phyloP scores from a whole-genome alignment of 2,329 filamentous ascomycete genomes.

The Orbilia oligospora region DNA sequence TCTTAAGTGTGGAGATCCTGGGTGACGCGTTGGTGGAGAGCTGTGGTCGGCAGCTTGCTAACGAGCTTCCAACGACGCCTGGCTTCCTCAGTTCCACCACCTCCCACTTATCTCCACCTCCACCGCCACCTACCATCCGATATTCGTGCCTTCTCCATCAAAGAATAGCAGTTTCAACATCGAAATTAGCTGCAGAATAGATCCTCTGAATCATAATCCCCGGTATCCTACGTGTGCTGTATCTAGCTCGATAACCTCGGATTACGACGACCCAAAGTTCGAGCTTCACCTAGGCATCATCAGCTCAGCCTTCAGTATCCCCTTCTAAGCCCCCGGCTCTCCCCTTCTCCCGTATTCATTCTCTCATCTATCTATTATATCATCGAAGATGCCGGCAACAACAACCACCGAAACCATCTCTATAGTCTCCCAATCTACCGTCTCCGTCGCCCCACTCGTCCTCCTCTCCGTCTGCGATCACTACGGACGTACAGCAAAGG shows the following conservation, averaged over 20 bases:
- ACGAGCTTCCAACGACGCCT: conserved; percentile 27
- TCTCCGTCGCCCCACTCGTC: conserved; percentile 96
- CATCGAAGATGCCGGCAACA: conserved; percentile 50
- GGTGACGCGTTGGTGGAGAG: conserved; percentile 34
- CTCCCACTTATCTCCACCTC: not conserved
- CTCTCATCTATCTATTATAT: not conserved
- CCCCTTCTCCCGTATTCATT: not conserved
- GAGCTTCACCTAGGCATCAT: conserved; percentile 29
- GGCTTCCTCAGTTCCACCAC: conserved; percentile 16
- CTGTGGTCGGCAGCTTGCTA: conserved; percentile 19
- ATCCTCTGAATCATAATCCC: not conserved
- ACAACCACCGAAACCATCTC: conserved; percentile 59
- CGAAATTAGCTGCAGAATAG: not conserved
- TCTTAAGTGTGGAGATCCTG: no score
- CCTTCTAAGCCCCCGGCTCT: not conserved
- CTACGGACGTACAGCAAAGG: conserved; percentile 93
- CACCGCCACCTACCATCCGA: conserved; percentile 13
- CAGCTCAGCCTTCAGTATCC: conserved; percentile 3
- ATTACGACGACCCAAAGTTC: conserved; percentile 43
- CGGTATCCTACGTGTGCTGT: conserved; percentile 7
- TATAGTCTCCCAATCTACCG: conserved; percentile 71
- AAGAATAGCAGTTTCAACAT: not conserved
- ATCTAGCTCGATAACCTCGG: not conserved
- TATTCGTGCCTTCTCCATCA: not conserved
- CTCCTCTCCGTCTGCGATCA: conserved; percentile 98